Percentiles rank a stretch among this genome's conserved stretches.
These are phyloP conservation scores for Boletus semigastroideus DNA, from an alignment of 1,284 basidiomycete genomes.

Conservation along the genomic window DNA sequence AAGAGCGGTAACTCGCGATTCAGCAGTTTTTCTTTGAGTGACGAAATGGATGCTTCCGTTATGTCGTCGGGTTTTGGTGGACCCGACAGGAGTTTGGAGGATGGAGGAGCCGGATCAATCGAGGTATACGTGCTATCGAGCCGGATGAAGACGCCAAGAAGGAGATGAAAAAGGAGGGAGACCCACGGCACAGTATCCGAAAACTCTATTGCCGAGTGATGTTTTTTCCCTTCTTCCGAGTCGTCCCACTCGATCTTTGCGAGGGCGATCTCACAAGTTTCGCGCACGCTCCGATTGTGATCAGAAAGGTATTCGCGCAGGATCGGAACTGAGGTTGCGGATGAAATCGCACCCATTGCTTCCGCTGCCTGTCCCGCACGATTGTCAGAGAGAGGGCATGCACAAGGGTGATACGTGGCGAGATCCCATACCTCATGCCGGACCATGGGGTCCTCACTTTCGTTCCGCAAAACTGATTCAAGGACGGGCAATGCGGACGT, in stretches of 20 bases:
- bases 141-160: constrained; percentile 25
- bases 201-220: constrained; percentile 35
- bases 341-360: constrained; percentile 94
- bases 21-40: constrained; percentile 69
- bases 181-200: constrained; percentile 40
- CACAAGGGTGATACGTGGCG: not conserved
- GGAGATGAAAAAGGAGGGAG: not conserved
- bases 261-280: constrained; percentile 98
- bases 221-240: constrained; percentile 64
- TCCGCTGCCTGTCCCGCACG: constrained; percentile 77
- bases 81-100: constrained; percentile 58
- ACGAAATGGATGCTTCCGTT: constrained; percentile 47
- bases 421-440: constrained; percentile 78
- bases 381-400: constrained; percentile 6
- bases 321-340: constrained; percentile 63
- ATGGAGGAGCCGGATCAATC: constrained; percentile 92
- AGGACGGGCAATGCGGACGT: constrained; percentile 77
- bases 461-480: constrained; percentile 71
- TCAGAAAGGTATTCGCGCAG: constrained; percentile 77
- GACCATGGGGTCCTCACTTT: constrained; percentile 91
- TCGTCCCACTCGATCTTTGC: constrained; percentile 95
- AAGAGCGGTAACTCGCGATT: constrained; percentile 79
- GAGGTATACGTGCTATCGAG: constrained; percentile 65
- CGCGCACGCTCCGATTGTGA: constrained; percentile 79
- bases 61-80: constrained; percentile 49